Conservation (phyloP, 345 rosid species). For the Zanthoxylum bungeanum region DNA sequence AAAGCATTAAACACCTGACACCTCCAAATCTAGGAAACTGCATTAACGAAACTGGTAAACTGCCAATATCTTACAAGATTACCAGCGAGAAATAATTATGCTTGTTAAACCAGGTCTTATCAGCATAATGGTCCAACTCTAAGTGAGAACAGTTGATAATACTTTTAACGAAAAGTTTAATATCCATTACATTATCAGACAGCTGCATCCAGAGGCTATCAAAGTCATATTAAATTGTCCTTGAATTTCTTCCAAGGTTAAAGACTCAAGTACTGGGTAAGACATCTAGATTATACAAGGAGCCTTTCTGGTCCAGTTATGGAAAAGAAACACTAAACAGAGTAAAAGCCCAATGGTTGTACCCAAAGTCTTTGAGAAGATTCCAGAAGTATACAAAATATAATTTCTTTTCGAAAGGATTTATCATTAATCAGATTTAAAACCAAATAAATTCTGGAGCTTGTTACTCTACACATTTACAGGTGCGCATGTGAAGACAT, state of each 20-base stretch:
- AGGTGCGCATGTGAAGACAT: background rate
- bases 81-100: background rate
- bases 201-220: background rate
- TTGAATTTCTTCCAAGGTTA: background rate
- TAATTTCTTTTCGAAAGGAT: background rate
- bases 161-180: background rate
- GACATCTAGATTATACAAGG: background rate
- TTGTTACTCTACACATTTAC: background rate
- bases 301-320: background rate
- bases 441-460: background rate
- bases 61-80: background rate
- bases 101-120: background rate
- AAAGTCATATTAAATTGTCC: background rate
- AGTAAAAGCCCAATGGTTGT: too few species aligned
- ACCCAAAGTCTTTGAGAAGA: background rate
- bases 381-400: background rate
- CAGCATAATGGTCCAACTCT: constrained; percentile 1
- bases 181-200: background rate
- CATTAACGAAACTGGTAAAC: background rate
- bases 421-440: background rate
- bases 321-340: background rate
- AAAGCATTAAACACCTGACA: background rate
- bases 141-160: background rate
- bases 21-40: background rate
- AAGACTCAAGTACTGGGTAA: background rate